phyloP scores from a whole-genome alignment of 208 protist genomes.

The Leishmania tropica region DNA sequence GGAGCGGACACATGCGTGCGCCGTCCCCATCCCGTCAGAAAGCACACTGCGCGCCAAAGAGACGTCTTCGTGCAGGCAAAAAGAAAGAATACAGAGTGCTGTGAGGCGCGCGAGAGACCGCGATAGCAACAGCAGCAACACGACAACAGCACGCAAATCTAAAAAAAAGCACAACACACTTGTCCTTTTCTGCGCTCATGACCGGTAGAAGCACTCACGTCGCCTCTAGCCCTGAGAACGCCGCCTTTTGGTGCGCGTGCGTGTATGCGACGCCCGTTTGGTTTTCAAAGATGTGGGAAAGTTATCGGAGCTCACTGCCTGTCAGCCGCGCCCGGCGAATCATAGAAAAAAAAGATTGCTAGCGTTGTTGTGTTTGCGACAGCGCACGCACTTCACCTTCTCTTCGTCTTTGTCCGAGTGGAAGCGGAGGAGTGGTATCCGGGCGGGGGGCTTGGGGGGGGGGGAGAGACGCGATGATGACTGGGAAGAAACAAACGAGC shows the following conservation, averaged over 20 bases:
- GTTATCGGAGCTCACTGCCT: neutral
- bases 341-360: neutral
- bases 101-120: neutral
- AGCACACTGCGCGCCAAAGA: neutral
- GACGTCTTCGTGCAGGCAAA: neutral
- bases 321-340: neutral
- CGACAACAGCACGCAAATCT: neutral
- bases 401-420: too few relatives aligned
- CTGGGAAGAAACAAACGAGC: neutral
- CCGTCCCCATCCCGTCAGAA: neutral
- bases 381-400: neutral
- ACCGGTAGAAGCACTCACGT: neutral
- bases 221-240: neutral
- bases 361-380: too few relatives aligned
- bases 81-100: neutral
- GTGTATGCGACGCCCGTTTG: neutral
- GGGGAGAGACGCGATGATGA: neutral
- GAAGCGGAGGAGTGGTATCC: neutral
- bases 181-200: neutral
- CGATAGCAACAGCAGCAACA: neutral
- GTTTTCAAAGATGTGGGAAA: neutral
- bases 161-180: neutral
- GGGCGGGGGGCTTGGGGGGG: too few relatives aligned
- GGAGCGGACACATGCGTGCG: neutral
- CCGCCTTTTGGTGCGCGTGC: neutral